A percentile compares a stretch with the other conserved stretches of the same genome.
phyloP scores from a whole-genome alignment of 345 rosid species.

The Kernera saxatilis region DNA sequence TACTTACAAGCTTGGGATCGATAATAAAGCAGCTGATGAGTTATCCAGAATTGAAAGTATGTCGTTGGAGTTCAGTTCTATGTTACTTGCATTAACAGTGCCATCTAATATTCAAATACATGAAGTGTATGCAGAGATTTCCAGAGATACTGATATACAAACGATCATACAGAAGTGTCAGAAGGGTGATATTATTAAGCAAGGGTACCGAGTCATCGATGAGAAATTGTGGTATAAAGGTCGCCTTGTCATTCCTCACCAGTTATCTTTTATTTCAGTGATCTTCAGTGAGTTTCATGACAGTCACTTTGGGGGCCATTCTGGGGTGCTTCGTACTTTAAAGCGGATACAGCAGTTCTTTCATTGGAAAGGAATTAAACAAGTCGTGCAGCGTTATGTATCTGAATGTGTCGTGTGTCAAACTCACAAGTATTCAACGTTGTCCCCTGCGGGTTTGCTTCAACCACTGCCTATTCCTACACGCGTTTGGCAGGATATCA shows the following conservation, averaged over 20 bases:
- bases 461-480: neutral
- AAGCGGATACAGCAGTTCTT: neutral
- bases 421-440: neutral
- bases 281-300: neutral
- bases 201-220: too few relatives aligned
- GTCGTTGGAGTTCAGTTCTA: too few relatives aligned
- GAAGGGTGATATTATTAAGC: too few relatives aligned
- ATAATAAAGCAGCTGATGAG: neutral
- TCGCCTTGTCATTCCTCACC: neutral
- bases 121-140: neutral
- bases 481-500: neutral
- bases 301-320: neutral
- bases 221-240: neutral
- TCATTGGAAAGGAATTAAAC: neutral
- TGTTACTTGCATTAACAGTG: neutral
- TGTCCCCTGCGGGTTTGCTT: neutral
- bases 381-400: neutral
- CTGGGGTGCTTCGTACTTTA: neutral
- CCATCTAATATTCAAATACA: neutral
- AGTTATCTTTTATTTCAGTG: neutral
- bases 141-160: too few relatives aligned
- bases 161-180: too few relatives aligned
- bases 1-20: neutral
- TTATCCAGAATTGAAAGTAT: neutral
- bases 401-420: neutral